Evolutionary conservation across 495 filamentous ascomycete species (phyloP).

Genomic region (Aspergillus affinis): DNA sequence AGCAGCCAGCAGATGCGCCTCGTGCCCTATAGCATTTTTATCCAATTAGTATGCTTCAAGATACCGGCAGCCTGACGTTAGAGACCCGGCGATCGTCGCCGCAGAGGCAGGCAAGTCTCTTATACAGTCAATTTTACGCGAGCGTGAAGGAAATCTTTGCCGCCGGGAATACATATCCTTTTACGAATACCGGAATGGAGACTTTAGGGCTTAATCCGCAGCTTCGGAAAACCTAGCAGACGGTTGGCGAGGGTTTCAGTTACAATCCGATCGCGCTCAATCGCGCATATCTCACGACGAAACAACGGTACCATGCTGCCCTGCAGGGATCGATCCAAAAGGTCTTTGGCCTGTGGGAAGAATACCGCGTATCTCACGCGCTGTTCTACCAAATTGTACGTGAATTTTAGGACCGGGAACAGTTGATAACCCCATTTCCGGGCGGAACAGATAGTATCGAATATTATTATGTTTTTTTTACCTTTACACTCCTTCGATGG

Average conservation of each 20-base stretch:
- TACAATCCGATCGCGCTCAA: background rate
- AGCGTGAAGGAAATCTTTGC: constrained; percentile 10
- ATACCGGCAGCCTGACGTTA: background rate
- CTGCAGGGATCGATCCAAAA: background rate
- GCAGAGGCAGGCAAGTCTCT: background rate
- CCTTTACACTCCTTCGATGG: background rate
- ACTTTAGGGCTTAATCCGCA: constrained; percentile 5
- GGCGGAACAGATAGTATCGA: too few species aligned
- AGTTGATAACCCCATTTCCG: background rate
- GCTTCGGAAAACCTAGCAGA: constrained; percentile 6
- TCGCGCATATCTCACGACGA: background rate
- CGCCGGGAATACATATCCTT: constrained; percentile 7
- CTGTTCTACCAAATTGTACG: background rate
- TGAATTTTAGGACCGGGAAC: background rate
- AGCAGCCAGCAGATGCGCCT: background rate
- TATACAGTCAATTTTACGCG: constrained; percentile 10
- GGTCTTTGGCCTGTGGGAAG: constrained; percentile 1
- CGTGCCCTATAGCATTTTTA: constrained; percentile 1
- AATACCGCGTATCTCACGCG: background rate
- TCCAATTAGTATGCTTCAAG: constrained; percentile 1
- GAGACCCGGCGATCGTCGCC: background rate
- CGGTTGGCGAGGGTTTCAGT: background rate
- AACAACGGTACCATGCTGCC: constrained; percentile 3
- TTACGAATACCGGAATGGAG: constrained; percentile 6
- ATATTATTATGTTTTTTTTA: constrained; percentile 1